A percentile compares a stretch with the other conserved stretches of the same genome.
Conservation (phyloP, 129 eudicot species). For the Lonicera japonica region DNA sequence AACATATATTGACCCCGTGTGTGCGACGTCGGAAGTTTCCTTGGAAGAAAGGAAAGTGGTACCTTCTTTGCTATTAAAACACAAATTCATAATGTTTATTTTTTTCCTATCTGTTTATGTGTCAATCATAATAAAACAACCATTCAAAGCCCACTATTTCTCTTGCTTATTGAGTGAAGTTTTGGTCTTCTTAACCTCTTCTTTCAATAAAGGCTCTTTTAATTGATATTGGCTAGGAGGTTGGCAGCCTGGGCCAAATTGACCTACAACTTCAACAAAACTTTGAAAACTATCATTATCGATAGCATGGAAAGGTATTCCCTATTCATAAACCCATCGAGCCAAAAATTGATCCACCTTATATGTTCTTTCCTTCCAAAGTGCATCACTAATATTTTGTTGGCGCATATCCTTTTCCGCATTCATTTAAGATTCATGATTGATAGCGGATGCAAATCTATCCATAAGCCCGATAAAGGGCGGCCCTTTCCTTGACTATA, state of each 20-base stretch:
- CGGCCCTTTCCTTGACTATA: background rate
- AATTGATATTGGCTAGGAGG: conserved; percentile 7
- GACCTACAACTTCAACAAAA: background rate
- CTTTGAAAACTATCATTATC: conserved; percentile 1
- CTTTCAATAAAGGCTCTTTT: background rate
- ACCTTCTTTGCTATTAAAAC: conserved; percentile 6
- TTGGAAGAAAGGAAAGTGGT: conserved; percentile 11
- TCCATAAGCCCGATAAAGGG: background rate
- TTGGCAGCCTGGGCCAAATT: background rate
- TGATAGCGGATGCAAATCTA: background rate
- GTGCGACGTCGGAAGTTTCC: conserved; percentile 5
- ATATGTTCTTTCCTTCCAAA: conserved; percentile 2
- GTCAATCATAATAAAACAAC: conserved; percentile 14
- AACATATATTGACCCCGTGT: background rate
- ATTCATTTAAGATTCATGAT: background rate
- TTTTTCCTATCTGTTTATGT: conserved; percentile 6
- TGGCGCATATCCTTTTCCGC: background rate
- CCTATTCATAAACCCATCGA: background rate
- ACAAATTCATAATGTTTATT: conserved; percentile 17
- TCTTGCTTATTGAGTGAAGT: conserved; percentile 5
- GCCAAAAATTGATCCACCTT: background rate
- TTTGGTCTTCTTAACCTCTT: conserved; percentile 6
- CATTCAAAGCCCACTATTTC: conserved; percentile 13
- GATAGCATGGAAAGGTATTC: background rate
- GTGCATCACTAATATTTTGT: background rate